Base-by-base conservation (phyloP, 805 yeast species). In the Barnettozyma wickerhamii region DNA sequence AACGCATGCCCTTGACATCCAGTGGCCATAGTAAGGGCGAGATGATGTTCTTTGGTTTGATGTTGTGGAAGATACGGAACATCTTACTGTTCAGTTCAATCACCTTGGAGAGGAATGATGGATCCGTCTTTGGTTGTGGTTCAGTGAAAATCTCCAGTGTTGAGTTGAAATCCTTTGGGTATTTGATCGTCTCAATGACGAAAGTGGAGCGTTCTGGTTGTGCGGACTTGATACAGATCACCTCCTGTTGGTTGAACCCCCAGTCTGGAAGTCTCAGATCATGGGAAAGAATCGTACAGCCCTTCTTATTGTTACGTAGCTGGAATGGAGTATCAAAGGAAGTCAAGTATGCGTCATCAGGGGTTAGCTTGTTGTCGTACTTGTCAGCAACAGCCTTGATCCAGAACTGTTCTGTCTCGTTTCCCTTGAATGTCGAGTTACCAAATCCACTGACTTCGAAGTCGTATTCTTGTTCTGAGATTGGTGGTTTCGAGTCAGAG, bases 401-500 rank as follows among this genome's bases (percentile, higher is more conserved):
- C 41, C 75, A 75, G 73, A 88, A 89, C 47, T 76, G 75, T 58
- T 85, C 89, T 56, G 78, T 79, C 31, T 72, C 68, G 49, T 84
- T 84, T 14, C 87, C 93, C 2, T 65, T 64, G 54, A 77, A 76
- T 1, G 79, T 75, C 6, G 69, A 60, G 60, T 74, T 75, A 5
- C 91, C 93, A 42, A 78, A 67, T 48, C 87, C 79, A 20, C 86
- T 74, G 1, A 89, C 95, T 61, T 89, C 95, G 48, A 74, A 75
- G 56, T 89, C 82, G 62, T 91, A 90, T 42, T 93, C 98, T 55
- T 87, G 93, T 56, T 87, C 95, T 9, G 91, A 76, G 20, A 89
- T 76, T 9, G 96, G 96, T 4, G 98, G 96, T 45, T 90, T 77
- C 37, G 74, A 66, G 2, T 60, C 48, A 46, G 85, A 84, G 18